Conservation (phyloP, 768 basidiomycete species). For the Serendipita indica region DNA sequence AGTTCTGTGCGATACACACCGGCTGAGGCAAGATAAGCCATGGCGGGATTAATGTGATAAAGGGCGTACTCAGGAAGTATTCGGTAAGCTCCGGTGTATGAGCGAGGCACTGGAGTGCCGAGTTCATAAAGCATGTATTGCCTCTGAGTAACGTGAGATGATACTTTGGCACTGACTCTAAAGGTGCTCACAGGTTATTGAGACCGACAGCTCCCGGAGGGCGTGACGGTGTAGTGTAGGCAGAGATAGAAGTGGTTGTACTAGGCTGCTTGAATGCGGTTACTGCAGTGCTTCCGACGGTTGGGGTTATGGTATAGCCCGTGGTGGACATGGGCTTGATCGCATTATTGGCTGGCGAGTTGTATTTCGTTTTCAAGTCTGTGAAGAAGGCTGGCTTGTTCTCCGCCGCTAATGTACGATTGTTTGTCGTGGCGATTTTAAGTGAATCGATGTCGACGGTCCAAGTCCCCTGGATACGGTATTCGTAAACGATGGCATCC, state of each 20-base stretch:
- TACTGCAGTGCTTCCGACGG: background rate
- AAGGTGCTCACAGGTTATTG: slow-evolving; percentile 57
- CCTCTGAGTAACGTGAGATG: slow-evolving; percentile 35
- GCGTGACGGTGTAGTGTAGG: slow-evolving; percentile 17
- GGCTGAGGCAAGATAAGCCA: slow-evolving; percentile 23
- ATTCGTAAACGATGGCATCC: slow-evolving; percentile 68
- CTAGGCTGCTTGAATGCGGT: slow-evolving; percentile 12
- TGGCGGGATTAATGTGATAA: slow-evolving; percentile 8
- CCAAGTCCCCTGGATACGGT: slow-evolving; percentile 46
- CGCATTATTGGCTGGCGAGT: slow-evolving; percentile 11
- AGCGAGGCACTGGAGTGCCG: slow-evolving; percentile 88
- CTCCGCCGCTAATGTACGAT: slow-evolving; percentile 13
- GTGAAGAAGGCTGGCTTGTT: background rate
- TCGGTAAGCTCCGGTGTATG: slow-evolving; percentile 81
- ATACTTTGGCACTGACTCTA: slow-evolving; percentile 10
- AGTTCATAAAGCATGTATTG: slow-evolving; percentile 99
- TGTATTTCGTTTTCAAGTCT: slow-evolving; percentile 8
- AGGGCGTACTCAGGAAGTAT: slow-evolving; percentile 70
- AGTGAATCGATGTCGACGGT: slow-evolving; percentile 21
- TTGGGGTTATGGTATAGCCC: slow-evolving; percentile 2
- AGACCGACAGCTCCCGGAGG: slow-evolving; percentile 69
- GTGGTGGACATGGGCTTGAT: background rate
- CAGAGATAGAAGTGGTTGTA: slow-evolving; percentile 10
- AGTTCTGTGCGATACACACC: slow-evolving; percentile 75
- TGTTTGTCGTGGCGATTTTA: background rate